Base-by-base conservation (phyloP, 495 filamentous ascomycete genomes). In the Emericellopsis terricola region DNA sequence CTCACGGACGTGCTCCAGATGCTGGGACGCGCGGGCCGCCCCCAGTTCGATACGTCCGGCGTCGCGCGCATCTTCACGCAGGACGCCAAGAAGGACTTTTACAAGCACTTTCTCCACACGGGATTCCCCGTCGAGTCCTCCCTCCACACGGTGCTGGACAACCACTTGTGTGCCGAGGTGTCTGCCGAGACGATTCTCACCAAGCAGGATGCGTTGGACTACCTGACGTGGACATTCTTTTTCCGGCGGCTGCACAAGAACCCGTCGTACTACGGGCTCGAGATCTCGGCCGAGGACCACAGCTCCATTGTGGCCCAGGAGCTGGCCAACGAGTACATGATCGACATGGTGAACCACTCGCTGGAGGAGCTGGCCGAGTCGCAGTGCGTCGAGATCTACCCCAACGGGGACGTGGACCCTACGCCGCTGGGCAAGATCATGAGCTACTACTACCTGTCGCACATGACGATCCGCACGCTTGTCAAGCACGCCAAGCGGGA, bases 141-240 rank as follows among this genome's bases (percentile, higher is more conserved):
- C 3, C 62, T 99, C 14, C 89, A 99, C 59, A 93, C 89, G 15
- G 89, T 94, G 1, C 63, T 96, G 3, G 89, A 94, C 53, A 93
- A 99, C 61, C 89, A 99, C 62, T 64, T 99, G 49, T 83, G 82
- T 37, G 89, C 89, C 24, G 89, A 99, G 58, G 76, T 94, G 2
- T 92, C 85, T 2, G 81, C 89, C 11, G 84, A 81, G 34, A 96
- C 91, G 8, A 81, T 99, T 29, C 50, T 67, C 5, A 87, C 85
- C 8, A 94, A 94, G 51, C 91, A 99, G 50, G 89, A 99, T 55
- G 87, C 91, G 3, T 67, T 99, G 5, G 91, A 99, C 50, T 99
- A 99, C 48, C 57, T 99, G 23, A 96, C 91, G 0, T 99, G 89
- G 89, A 99, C 89, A 14, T 99, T 99, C 64, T 94, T 99, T 64